Conservation (phyloP, 108 stramenopile species). For the Ochromonas danica region DNA sequence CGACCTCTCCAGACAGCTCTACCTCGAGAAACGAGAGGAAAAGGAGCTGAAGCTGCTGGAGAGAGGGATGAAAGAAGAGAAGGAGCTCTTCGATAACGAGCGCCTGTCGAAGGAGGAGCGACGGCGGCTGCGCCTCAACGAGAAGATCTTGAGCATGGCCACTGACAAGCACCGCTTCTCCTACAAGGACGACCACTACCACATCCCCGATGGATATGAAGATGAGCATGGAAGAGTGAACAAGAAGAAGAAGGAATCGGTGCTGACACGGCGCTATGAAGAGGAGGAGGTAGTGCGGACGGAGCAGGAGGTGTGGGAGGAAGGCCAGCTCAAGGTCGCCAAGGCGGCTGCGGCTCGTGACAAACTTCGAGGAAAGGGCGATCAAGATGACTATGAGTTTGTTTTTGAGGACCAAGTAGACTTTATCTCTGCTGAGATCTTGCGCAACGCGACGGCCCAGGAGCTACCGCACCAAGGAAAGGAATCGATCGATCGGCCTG, state of each 20-base stretch:
- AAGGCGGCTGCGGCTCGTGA: conserved; percentile 38
- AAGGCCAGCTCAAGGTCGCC: conserved; percentile 72
- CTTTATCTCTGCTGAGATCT: conserved; percentile 83
- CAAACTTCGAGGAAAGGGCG: conserved; percentile 46
- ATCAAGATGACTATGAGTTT: conserved; percentile 87
- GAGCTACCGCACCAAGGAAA: conserved; percentile 35
- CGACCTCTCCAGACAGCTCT: conserved; percentile 76
- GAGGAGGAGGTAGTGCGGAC: conserved; percentile 82
- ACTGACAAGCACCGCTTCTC: conserved; percentile 58
- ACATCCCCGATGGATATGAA: conserved; percentile 54
- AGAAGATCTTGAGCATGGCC: conserved; percentile 76
- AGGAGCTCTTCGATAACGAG: conserved; percentile 72
- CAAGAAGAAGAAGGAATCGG: conserved; percentile 48
- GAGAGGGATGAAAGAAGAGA: conserved; percentile 82
- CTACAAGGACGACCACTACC: conserved; percentile 48
- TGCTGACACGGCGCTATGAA: conserved; percentile 81
- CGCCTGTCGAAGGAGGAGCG: conserved; percentile 71
- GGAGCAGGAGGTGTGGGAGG: conserved; percentile 96
- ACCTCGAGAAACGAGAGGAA: conserved; percentile 88
- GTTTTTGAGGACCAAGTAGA: conserved; percentile 94
- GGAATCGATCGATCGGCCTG: conserved; percentile 36
- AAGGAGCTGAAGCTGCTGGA: conserved; percentile 82
- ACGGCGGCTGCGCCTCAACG: conserved; percentile 66
- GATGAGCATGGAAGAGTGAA: conserved; percentile 52
- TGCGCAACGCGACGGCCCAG: conserved; percentile 62